phyloP scores from a whole-genome alignment of 345 rosid species.

The Gossypium rotundifolium region DNA sequence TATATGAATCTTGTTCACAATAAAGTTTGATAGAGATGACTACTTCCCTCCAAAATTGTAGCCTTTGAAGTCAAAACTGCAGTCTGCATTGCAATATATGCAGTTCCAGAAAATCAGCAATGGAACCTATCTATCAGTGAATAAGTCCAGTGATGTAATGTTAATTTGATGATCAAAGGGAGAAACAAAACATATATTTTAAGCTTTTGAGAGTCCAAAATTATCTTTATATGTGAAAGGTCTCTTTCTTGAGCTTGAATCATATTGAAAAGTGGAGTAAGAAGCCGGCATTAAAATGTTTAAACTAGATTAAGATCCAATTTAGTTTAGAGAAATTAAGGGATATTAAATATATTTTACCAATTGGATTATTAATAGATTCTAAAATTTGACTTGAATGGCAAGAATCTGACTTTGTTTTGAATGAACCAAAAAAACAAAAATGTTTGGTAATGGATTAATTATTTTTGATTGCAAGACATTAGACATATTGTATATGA shows the following conservation, averaged over 20 bases:
- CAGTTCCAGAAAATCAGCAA: not conserved
- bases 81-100: not conserved
- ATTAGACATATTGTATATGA: not conserved
- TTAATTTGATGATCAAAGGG: not conserved
- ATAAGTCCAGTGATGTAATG: not conserved
- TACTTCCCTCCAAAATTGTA: not conserved
- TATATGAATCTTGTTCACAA: too few species aligned
- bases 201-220: not conserved
- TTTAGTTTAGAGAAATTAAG: not conserved
- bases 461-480: not conserved
- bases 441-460: not conserved
- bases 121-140: not conserved
- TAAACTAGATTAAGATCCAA: not conserved
- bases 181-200: not conserved
- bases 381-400: not conserved
- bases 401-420: not conserved
- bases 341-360: not conserved
- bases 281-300: constrained; percentile 3
- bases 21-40: not conserved
- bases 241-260: not conserved
- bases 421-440: not conserved
- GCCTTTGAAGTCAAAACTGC: not conserved
- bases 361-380: not conserved
- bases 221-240: too few species aligned
- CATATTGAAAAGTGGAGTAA: not conserved